A percentile compares a stretch with the other conserved stretches of the same genome.
Conservation (phyloP, 192 early-diverging fungal species). For the Piromyces sp. region DNA sequence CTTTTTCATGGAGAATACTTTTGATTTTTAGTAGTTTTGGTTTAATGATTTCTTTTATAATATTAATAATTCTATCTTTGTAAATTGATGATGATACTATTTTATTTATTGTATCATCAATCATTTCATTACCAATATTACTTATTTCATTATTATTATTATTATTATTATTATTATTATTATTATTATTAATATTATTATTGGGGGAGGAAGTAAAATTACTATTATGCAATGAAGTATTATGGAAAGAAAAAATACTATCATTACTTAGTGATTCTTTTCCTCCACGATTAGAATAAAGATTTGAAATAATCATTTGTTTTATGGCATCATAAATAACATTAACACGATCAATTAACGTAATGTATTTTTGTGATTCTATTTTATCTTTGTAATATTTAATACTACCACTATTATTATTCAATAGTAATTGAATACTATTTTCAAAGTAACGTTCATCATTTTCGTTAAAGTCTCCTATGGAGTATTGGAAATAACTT, state of each 20-base stretch:
- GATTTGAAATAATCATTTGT: background rate
- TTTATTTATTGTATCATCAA: background rate
- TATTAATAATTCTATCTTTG: background rate
- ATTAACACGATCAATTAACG: background rate
- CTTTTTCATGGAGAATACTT: slow-evolving; percentile 14
- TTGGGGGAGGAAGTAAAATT: no score
- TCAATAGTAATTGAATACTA: background rate
- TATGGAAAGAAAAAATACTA: background rate
- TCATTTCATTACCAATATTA: background rate
- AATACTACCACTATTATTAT: background rate
- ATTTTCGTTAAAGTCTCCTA: background rate
- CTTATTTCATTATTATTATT: no score
- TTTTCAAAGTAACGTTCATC: background rate
- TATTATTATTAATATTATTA: no score
- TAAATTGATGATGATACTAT: background rate
- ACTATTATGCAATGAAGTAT: background rate
- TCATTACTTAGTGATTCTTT: background rate
- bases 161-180: no score
- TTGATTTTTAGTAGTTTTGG: background rate
- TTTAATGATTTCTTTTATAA: background rate
- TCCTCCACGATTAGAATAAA: background rate
- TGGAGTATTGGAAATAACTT: background rate
- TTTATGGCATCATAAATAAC: background rate
- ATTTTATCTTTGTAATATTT: background rate
- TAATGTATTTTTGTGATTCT: background rate